Base-by-base conservation (phyloP, 139 green algal species). In the Micractinium sp. region DNA sequence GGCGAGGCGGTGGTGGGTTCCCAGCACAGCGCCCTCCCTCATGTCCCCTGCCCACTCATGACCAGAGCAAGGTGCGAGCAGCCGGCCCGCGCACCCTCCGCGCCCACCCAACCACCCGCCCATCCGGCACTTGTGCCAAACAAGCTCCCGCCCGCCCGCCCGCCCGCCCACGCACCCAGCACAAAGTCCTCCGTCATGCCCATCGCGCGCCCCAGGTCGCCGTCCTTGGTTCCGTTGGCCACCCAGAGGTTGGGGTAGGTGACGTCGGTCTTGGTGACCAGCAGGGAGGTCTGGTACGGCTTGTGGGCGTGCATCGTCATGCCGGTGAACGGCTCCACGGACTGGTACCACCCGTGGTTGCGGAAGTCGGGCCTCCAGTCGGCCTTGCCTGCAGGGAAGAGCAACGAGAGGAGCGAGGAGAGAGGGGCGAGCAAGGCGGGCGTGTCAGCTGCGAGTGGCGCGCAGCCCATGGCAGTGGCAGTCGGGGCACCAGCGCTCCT, bases 171-270 rank as follows among this genome's bases (percentile, higher is more conserved):
- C n/a, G n/a, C 85, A 88, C 85, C 85, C 16, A 56, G 81, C 3
- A 89, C 41, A 87, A 89, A 91, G 76, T 91, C 90, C 31, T 35
- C 33, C 27, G 33, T 33, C 35, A 82, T 53, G 33, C 73, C 81
- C 15, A 61, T 36, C 29, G 7, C 1, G 23, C 81, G n/a, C n/a
- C n/a, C 87, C 33, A 73, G 56, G 31, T 27, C 23, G 75, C 63
- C 36, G 76, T 66, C 61, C 53, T 14, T 73, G 29, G n/a, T 67
- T 38, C 87, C 90, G 0, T 53, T 31, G 23, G 39, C 80, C 67
- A 90, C 89, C 90, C 90, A 92, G 22, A 94, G 67, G 33, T 85
- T 35, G 14, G 87, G 90, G 79, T 94, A 94, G 18, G 90, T 14
- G 27, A 87, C 23, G 41, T 88, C 77, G 22, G 61, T 93, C 41